Conservation (phyloP, 2,329 filamentous ascomycete species). For the Metarhizium sp. region DNA sequence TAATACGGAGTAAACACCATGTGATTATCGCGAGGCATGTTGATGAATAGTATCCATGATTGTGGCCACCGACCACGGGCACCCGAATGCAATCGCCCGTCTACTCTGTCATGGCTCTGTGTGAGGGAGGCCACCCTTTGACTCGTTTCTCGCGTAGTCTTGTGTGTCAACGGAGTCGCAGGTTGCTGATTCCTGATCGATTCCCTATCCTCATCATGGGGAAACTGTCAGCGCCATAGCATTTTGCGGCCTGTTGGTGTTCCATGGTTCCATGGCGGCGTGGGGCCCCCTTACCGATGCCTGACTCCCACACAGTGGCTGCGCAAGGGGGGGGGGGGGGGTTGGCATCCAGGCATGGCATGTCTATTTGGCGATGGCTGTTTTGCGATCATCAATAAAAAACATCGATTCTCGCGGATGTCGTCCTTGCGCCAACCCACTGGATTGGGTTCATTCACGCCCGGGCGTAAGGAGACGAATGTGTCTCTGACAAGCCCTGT, state of each 20-base stretch:
- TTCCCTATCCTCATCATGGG: too few species aligned
- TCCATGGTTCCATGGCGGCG: not conserved
- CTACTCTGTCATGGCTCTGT: too few species aligned
- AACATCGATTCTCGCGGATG: slow-evolving; percentile 5
- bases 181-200: too few species aligned
- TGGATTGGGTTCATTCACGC: not conserved
- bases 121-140: too few species aligned
- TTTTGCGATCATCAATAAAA: slow-evolving; percentile 5
- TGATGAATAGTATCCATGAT: too few species aligned
- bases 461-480: not conserved
- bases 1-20: too few species aligned
- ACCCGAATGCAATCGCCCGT: too few species aligned
- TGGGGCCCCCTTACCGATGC: not conserved
- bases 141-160: too few species aligned
- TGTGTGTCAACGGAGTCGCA: too few species aligned
- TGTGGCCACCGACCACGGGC: too few species aligned
- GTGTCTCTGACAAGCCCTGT: not conserved
- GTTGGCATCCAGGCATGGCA: slow-evolving; percentile 2
- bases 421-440: slow-evolving; percentile 1
- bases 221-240: too few species aligned
- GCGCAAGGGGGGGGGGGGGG: not conserved
- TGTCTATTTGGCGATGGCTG: slow-evolving; percentile 2
- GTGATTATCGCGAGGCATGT: too few species aligned
- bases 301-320: not conserved
- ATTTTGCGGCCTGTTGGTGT: not conserved